Evolutionary conservation across 2,329 filamentous ascomycete species (phyloP), one percentile per base, ranked within the genome.

Genomic region (Hymenotorrendiella dingleyae): DNA sequence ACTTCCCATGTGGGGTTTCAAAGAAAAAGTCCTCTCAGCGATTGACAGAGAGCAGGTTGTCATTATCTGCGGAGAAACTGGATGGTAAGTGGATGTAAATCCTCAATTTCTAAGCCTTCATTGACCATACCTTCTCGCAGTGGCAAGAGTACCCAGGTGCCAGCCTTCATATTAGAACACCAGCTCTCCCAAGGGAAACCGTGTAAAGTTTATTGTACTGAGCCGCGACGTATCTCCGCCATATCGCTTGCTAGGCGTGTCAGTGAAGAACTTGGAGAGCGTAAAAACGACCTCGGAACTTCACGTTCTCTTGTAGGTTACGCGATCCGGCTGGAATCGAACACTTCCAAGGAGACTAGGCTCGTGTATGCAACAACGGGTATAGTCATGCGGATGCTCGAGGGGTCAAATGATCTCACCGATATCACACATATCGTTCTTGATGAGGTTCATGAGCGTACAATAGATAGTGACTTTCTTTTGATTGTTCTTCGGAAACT

Each of bases 321-420:
- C 68, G 89, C 93, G 2, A 96, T 98, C 54, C 80, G 93, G 14
- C 70, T 98, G 16, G 93, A 98, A 63, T 86, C 88, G 36, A 94
- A 94, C 56, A 85, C 84, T 0, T 84, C 82, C 12, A 76, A 80
- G 22, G 82, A 88, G 54, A 97, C 90, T 2, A 76, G 87, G 39
- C 76, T 98, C 20, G 80, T 97, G 5, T 98, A 89, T 64, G 93
- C 93, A 40, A 96, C 84, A 2, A 84, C 80, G 5, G 80, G 93
- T 68, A 94, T 98, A 45, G 88, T 98, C n/a, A 86, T 98, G 72
- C 82, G 93, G 21, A 97, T 98, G 91, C 73, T 98, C 11, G 93
- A 98, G 63, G 83, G 84, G 7, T 86, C 87, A 0, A 85, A 88
- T 50, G 85, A 94, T 43, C 76, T 98, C 32, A 77, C 80, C 44